Percentiles rank a stretch among this genome's conserved stretches.
Evolutionary conservation across 2,329 filamentous ascomycete species (phyloP).

Genomic region (Phymatotrichopsis omnivora): DNA sequence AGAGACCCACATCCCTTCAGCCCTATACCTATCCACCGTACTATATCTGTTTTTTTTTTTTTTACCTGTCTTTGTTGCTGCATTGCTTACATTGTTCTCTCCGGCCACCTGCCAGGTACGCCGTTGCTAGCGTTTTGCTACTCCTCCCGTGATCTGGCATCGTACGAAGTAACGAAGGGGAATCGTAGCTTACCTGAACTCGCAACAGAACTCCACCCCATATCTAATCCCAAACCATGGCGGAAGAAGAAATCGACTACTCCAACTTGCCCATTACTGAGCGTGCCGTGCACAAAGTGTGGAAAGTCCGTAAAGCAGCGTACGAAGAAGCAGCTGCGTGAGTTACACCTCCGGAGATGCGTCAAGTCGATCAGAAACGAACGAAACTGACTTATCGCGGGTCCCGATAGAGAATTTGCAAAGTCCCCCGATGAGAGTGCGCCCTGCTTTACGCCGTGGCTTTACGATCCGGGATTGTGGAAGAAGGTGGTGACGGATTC

Average conservation of each 20-base stretch:
- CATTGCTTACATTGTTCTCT: too few relatives aligned
- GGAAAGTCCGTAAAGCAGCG: slow-evolving; percentile 92
- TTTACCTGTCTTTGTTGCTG: too few relatives aligned
- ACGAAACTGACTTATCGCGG: not conserved
- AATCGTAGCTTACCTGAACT: too few relatives aligned
- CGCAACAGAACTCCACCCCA: too few relatives aligned
- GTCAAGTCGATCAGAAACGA: not conserved
- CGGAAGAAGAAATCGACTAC: slow-evolving; percentile 73
- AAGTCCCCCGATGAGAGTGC: slow-evolving; percentile 74
- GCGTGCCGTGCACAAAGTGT: slow-evolving; percentile 81
- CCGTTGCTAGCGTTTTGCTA: too few relatives aligned
- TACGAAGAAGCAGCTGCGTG: slow-evolving; percentile 62
- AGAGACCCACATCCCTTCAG: too few relatives aligned
- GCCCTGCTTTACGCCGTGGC: slow-evolving; percentile 75
- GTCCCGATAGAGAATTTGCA: slow-evolving; percentile 59
- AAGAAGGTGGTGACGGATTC: slow-evolving; percentile 87
- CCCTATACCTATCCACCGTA: too few relatives aligned
- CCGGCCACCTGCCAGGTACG: too few relatives aligned
- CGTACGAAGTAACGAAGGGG: too few relatives aligned
- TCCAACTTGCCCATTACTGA: slow-evolving; percentile 67
- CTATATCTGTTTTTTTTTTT: too few relatives aligned
- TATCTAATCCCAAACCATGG: too few relatives aligned
- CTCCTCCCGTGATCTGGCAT: too few relatives aligned
- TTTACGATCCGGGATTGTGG: slow-evolving; percentile 76
- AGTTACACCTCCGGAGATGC: slow-evolving; percentile 5